These are phyloP conservation scores for Melocanna baccifera DNA, from an alignment of 176 grass and related monocot species.

Conservation along the genomic window DNA sequence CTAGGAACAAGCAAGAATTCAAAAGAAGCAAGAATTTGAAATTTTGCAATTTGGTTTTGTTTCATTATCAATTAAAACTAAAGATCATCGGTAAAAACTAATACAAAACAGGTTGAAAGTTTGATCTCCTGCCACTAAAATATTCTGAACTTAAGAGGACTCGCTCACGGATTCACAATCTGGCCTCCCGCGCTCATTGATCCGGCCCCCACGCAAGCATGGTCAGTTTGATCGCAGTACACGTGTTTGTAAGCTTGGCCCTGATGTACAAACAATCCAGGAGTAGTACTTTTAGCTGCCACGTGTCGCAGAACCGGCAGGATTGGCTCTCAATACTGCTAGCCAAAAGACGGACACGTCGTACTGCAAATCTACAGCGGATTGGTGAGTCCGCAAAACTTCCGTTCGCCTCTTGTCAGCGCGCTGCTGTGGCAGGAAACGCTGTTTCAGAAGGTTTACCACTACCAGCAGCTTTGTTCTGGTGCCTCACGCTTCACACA, in stretches of 20 bases:
- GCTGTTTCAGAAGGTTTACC: not conserved
- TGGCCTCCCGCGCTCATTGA: not conserved
- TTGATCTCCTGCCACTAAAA: not conserved
- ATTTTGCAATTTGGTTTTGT: no score
- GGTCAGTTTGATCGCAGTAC: not conserved
- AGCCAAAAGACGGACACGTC: conserved; percentile 7
- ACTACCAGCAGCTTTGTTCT: not conserved
- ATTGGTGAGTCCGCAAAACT: not conserved
- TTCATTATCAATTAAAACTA: no score
- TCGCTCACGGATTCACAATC: not conserved
- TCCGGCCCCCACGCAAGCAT: not conserved
- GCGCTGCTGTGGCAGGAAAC: not conserved
- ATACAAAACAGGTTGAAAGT: not conserved
- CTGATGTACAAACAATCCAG: not conserved
- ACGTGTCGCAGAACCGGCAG: not conserved
- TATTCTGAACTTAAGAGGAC: not conserved
- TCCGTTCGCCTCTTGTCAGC: not conserved
- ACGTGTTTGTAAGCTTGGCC: not conserved
- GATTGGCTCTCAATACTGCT: not conserved
- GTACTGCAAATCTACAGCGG: not conserved
- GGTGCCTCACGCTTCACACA: not conserved
- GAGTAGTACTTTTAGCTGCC: not conserved
- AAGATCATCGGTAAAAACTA: no score
- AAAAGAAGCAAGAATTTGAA: no score
- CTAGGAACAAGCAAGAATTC: no score